Conservation (phyloP, 2,329 filamentous ascomycete genomes). For the Cytospora piceae region DNA sequence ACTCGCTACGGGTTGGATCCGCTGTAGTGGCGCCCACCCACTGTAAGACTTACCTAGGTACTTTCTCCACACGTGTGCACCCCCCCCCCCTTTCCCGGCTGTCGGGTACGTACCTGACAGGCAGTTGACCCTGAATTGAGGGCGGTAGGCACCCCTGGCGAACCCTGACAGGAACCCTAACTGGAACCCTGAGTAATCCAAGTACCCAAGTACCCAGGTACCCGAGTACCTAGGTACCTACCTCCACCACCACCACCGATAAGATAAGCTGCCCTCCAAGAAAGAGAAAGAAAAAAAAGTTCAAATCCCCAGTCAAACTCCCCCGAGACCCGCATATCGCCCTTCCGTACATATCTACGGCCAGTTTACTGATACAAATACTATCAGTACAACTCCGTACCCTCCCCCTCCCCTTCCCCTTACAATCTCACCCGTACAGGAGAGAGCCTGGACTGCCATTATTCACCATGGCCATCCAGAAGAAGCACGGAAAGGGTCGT, state of each 20-base stretch:
- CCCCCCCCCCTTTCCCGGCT: too few relatives aligned
- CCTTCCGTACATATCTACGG: neutral
- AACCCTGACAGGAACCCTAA: too few relatives aligned
- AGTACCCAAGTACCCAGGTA: too few relatives aligned
- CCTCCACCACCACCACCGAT: neutral
- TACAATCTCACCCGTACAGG: neutral
- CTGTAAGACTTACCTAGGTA: neutral
- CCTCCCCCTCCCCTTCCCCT: neutral
- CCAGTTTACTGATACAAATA: slow-evolving; percentile 4
- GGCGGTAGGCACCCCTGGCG: too few relatives aligned
- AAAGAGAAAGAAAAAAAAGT: neutral
- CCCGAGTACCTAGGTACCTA: neutral
- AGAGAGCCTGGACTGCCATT: neutral
- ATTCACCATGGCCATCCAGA: slow-evolving; percentile 84
- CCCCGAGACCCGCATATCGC: neutral
- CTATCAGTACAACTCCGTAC: neutral
- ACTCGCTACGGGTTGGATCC: slow-evolving; percentile 14
- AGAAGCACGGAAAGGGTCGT: slow-evolving; percentile 98
- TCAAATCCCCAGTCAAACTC: neutral
- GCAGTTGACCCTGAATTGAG: too few relatives aligned
- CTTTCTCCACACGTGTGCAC: too few relatives aligned
- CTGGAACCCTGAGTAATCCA: too few relatives aligned
- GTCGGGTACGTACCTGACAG: too few relatives aligned
- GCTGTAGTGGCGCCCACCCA: slow-evolving; percentile 1
- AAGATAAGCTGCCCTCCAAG: neutral